These are phyloP conservation scores for Galerina sulciceps DNA, from an alignment of 768 basidiomycete species.

Conservation along the genomic window DNA sequence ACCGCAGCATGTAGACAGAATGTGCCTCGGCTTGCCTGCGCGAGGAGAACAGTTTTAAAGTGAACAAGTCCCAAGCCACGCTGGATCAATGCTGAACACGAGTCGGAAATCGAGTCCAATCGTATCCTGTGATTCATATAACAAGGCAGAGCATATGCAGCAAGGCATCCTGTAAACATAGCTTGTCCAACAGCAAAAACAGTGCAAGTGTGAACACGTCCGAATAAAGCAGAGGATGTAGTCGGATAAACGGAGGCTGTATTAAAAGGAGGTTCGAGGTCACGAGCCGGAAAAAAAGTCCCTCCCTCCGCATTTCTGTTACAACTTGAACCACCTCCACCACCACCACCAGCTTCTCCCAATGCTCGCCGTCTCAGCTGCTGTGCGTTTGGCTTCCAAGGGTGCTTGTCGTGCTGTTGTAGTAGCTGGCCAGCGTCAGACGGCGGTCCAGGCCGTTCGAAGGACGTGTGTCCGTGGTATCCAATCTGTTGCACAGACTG, in stretches of 20 bases:
- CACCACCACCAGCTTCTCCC: conserved; percentile 16
- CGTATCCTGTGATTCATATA: conserved; percentile 2
- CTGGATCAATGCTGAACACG: not conserved
- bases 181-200: conserved; percentile 30
- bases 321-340: conserved; percentile 10
- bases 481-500: conserved; percentile 73
- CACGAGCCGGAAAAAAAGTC: conserved; percentile 27
- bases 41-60: too few relatives aligned
- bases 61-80: not conserved
- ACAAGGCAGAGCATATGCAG: not conserved
- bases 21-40: too few relatives aligned
- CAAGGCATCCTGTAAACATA: conserved; percentile 15
- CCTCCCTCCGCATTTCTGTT: conserved; percentile 10
- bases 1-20: too few relatives aligned
- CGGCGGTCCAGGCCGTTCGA: conserved; percentile 45
- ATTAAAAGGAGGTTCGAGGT: conserved; percentile 18
- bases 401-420: conserved; percentile 50
- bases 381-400: conserved; percentile 37
- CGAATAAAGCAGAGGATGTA: conserved; percentile 20
- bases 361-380: conserved; percentile 41
- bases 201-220: conserved; percentile 30
- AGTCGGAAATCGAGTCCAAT: not conserved
- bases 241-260: conserved; percentile 20
- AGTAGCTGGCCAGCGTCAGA: conserved; percentile 53
- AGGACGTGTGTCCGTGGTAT: conserved; percentile 44